Base-by-base conservation (phyloP, 805 yeast genomes). In the Yamadazyma akitaensis region DNA sequence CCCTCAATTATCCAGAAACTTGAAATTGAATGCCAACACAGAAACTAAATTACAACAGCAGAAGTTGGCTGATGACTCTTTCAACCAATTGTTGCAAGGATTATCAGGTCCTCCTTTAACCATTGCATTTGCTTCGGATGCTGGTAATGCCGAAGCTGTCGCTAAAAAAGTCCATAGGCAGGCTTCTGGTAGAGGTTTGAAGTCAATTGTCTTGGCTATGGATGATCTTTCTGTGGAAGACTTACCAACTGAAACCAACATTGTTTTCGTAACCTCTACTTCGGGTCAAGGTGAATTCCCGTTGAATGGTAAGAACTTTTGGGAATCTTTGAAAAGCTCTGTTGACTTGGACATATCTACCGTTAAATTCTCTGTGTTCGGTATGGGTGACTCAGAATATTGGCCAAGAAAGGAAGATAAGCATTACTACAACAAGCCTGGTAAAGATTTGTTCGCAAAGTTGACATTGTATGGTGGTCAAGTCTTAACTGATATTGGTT, bases 361-460 rank as follows among this genome's bases (percentile, higher is more conserved):
- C 36, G 72, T 81, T 45, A 78, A 75, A 52, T 75, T 70, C 51
- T 76, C 88, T 10, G 85, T 81, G 24, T 86, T 86, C 56, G 92
- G 90, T 58, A 73, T 85, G 60, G 94, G 94, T 60, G 94, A 85
- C 64, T 80, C 88, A 41, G 80, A 80, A 61, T 90, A 92, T 73
- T 92, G 98, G 98, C 98, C 98, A 57, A 81, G 98, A 70, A 88
- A 88, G 65, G 96, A 92, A 67, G 98, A 92, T 70, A 82, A 83
- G 56, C 92, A 87, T 64, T 92, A 88, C 71, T 92, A 89, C 71
- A 92, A 92, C 74, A 91, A 90, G 64, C 98, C 98, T 13, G 80
- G 85, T 16, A 77, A 76, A 53, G 97, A 90, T 64, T 70, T 92
- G 53, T 73, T 68, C 61, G 79, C 78, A 52, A 82, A 84, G 52